These are phyloP conservation scores for Pistacia integerrima DNA, from an alignment of 345 rosid species.

Conservation along the genomic window DNA sequence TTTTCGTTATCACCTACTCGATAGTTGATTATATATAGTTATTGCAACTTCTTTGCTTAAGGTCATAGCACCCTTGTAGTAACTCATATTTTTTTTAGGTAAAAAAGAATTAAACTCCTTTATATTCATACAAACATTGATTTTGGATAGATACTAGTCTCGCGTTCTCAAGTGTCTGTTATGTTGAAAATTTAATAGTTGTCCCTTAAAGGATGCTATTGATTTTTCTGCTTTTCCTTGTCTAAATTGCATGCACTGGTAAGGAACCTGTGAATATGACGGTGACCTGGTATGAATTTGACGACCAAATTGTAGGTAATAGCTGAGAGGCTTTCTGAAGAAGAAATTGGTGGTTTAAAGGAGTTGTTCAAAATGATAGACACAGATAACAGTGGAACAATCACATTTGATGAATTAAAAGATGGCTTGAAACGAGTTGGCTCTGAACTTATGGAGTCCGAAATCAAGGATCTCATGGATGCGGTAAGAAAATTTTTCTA, in stretches of 20 bases:
- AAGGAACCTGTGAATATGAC: neutral
- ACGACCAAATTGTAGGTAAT: constrained; percentile 46
- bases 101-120: neutral
- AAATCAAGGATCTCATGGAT: constrained; percentile 69
- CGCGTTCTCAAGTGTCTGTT: neutral
- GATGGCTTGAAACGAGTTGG: constrained; percentile 62
- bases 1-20: neutral
- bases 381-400: constrained; percentile 72
- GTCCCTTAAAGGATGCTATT: too few relatives aligned
- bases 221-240: neutral
- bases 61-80: neutral
- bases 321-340: constrained; percentile 78
- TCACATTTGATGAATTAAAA: constrained; percentile 74
- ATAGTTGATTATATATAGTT: neutral
- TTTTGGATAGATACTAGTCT: neutral
- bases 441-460: constrained; percentile 82
- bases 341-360: constrained; percentile 78
- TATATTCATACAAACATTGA: neutral
- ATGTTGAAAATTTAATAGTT: too few relatives aligned
- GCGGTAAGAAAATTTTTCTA: constrained; percentile 49
- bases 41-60: neutral
- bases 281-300: neutral
- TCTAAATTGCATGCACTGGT: neutral
- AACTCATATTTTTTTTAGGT: neutral
- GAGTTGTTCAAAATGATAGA: constrained; percentile 85